These are phyloP conservation scores for Coemansia sp. DNA, from an alignment of 371 early-diverging fungal species.

Conservation along the genomic window DNA sequence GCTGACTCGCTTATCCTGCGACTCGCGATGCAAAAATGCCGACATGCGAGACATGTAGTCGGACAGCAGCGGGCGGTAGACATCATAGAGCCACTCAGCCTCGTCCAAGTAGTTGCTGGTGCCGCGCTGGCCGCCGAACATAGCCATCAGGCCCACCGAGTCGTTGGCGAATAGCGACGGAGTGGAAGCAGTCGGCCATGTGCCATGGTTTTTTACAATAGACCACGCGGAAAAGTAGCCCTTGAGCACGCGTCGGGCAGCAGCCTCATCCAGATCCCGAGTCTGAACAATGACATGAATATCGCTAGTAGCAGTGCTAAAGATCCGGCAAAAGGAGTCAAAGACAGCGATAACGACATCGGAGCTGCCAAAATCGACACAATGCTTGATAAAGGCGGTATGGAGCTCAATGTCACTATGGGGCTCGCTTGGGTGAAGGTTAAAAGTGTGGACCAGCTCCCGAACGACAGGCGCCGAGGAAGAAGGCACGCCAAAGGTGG, in stretches of 20 bases:
- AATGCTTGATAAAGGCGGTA: slow-evolving; percentile 14
- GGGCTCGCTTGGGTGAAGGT: not conserved
- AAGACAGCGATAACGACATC: not conserved
- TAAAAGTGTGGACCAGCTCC: no score
- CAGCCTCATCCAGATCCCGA: not conserved
- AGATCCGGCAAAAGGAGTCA: not conserved
- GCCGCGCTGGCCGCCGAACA: slow-evolving; percentile 84
- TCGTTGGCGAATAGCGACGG: not conserved
- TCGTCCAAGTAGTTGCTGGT: slow-evolving; percentile 85
- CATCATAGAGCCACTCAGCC: slow-evolving; percentile 68
- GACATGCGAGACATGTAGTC: slow-evolving; percentile 73
- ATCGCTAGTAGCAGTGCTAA: not conserved
- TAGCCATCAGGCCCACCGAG: slow-evolving; percentile 60
- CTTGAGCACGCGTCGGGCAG: slow-evolving; percentile 3
- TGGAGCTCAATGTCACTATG: slow-evolving; percentile 1
- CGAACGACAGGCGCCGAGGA: no score
- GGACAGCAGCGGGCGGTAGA: slow-evolving; percentile 74
- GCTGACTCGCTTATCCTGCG: slow-evolving; percentile 61
- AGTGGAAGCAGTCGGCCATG: not conserved
- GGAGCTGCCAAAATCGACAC: not conserved
- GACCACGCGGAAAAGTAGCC: no score
- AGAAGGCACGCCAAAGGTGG: no score
- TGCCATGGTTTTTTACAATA: no score
- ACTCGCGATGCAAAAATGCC: slow-evolving; percentile 66
- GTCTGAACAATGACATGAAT: slow-evolving; percentile 8